These are phyloP conservation scores for Thelonectria blattea DNA, from an alignment of 2,329 filamentous ascomycete genomes.

Conservation along the genomic window DNA sequence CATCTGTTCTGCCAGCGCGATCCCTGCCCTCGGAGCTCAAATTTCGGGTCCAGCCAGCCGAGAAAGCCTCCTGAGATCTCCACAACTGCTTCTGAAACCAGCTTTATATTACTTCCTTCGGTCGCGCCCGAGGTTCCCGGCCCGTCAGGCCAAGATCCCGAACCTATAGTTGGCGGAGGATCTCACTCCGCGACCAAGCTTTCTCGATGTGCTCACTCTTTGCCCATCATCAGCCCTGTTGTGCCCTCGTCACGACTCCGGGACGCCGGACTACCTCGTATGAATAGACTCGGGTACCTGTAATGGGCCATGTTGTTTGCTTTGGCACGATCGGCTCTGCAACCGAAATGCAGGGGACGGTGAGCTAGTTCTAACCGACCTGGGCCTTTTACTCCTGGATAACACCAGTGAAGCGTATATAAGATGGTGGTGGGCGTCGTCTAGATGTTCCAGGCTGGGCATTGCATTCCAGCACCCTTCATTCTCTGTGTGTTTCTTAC, in stretches of 20 bases:
- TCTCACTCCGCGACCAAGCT: slow-evolving; percentile 24
- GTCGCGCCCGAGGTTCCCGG: slow-evolving; percentile 31
- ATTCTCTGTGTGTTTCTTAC: neutral
- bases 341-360: neutral
- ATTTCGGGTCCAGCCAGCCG: neutral
- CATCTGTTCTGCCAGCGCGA: neutral
- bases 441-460: neutral
- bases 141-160: slow-evolving; percentile 25
- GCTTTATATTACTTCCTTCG: slow-evolving; percentile 31
- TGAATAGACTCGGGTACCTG: neutral
- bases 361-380: neutral
- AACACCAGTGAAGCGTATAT: neutral
- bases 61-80: slow-evolving; percentile 6
- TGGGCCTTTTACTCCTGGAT: neutral
- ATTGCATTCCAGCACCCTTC: neutral
- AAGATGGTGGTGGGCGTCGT: neutral
- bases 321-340: neutral
- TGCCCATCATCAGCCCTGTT: slow-evolving; percentile 29
- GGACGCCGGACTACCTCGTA: slow-evolving; percentile 6
- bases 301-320: neutral
- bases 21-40: neutral
- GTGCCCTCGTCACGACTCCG: neutral
- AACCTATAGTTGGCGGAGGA: slow-evolving; percentile 36
- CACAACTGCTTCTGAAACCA: slow-evolving; percentile 38
- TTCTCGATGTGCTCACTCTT: slow-evolving; percentile 26